A percentile compares a stretch with the other conserved stretches of the same genome.
These are phyloP conservation scores for Malassezia cuniculi DNA, from an alignment of 1,284 basidiomycete genomes.

Conservation along the genomic window DNA sequence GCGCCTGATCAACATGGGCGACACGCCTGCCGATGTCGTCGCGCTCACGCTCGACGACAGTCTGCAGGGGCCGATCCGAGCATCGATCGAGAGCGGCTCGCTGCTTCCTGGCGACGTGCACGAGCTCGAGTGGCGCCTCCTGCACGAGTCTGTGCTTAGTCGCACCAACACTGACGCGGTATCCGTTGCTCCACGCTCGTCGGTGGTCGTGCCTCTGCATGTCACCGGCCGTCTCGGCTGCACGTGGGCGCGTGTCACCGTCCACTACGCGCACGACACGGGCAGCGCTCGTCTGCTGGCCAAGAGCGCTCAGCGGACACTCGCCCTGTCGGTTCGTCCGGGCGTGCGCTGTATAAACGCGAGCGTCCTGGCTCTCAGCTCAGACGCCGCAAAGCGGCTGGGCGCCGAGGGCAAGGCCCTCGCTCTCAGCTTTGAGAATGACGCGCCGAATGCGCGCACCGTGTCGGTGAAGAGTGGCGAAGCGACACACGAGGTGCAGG, in stretches of 20 bases:
- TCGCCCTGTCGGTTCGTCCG: no score
- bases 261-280: conserved; percentile 73
- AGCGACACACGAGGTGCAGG: no score
- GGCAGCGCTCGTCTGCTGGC: conserved; percentile 48
- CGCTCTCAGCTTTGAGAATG: conserved; percentile 69
- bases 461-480: no score
- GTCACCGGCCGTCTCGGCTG: conserved; percentile 82
- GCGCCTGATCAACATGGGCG: neutral
- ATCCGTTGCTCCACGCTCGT: conserved; percentile 57
- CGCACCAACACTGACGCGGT: neutral
- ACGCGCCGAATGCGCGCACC: no score
- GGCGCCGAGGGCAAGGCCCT: conserved; percentile 53
- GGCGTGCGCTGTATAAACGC: no score
- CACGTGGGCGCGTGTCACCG: conserved; percentile 60
- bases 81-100: conserved; percentile 59
- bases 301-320: conserved; percentile 46
- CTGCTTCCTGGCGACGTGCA: conserved; percentile 71
- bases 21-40: conserved; percentile 45
- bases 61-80: conserved; percentile 61
- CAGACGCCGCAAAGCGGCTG: conserved; percentile 16
- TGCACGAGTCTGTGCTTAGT: conserved; percentile 56
- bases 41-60: conserved; percentile 77
- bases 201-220: conserved; percentile 56
- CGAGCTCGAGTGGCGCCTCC: conserved; percentile 72
- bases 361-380: no score